Evolutionary conservation across 495 filamentous ascomycete genomes (phyloP).

Genomic region (Amniculicola lignicola): DNA sequence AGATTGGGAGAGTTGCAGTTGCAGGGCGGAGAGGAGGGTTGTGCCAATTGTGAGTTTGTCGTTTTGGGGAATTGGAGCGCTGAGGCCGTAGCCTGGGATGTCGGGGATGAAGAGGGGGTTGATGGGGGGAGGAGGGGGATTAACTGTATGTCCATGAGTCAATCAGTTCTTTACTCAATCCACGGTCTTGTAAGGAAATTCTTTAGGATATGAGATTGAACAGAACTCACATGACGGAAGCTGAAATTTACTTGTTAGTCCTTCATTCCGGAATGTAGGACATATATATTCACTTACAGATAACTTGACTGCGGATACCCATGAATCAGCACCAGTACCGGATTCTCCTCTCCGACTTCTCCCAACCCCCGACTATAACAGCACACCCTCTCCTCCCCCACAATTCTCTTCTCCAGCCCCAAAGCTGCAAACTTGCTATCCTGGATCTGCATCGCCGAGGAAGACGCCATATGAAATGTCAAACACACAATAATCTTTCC

Average conservation of each 20-base stretch:
- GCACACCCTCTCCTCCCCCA: conserved; percentile 21
- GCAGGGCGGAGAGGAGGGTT: conserved; percentile 41
- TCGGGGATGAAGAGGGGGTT: conserved; percentile 34
- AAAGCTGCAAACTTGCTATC: conserved; percentile 20
- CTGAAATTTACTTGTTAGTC: no score
- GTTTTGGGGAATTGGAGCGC: conserved; percentile 26
- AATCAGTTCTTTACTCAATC: conserved; percentile 18
- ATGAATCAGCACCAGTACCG: conserved; percentile 37
- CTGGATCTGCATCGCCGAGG: conserved; percentile 18
- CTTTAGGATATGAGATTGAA: not conserved
- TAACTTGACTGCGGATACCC: conserved; percentile 37
- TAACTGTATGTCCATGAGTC: conserved; percentile 29
- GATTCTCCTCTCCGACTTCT: conserved; percentile 16
- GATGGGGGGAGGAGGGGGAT: conserved; percentile 31
- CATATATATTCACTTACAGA: no score
- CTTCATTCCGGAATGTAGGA: no score
- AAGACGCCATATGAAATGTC: conserved; percentile 1
- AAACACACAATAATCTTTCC: no score
- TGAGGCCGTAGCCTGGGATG: conserved; percentile 50
- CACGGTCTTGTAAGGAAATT: not conserved
- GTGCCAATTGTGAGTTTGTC: conserved; percentile 43
- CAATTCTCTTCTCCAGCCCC: conserved; percentile 17
- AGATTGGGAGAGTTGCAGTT: conserved; percentile 26
- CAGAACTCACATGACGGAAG: not conserved
- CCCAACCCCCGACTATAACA: conserved; percentile 22